A percentile compares a stretch with the other conserved stretches of the same genome.
Conservation (phyloP, 192 early-diverging fungal species). For the Coemansia sp. region DNA sequence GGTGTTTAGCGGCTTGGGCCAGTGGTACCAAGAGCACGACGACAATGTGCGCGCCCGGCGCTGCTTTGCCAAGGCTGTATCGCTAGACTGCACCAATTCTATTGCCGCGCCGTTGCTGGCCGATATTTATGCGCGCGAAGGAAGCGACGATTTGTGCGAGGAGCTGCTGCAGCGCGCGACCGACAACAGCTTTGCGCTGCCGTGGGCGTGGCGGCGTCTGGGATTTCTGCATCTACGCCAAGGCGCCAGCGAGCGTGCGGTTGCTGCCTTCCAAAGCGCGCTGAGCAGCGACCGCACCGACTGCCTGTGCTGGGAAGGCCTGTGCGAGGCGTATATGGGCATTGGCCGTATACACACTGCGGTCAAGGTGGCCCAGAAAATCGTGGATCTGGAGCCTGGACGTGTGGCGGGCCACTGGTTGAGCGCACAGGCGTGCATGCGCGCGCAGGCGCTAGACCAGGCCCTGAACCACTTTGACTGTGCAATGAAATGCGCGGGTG, state of each 20-base stretch:
- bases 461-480: slow-evolving; percentile 14
- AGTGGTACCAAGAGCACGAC: slow-evolving; percentile 71
- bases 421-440: slow-evolving; percentile 18
- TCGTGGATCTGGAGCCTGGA: slow-evolving; percentile 60
- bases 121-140: slow-evolving; percentile 57
- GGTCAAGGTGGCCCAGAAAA: slow-evolving; percentile 62
- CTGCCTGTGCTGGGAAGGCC: slow-evolving; percentile 69
- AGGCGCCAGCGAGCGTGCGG: slow-evolving; percentile 54
- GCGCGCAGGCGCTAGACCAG: slow-evolving; percentile 8
- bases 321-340: slow-evolving; percentile 69
- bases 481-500: slow-evolving; percentile 4
- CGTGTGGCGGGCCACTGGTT: slow-evolving; percentile 41
- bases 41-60: slow-evolving; percentile 68
- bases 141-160: slow-evolving; percentile 40
- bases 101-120: slow-evolving; percentile 64
- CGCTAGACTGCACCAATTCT: slow-evolving; percentile 61
- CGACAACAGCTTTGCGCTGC: slow-evolving; percentile 41
- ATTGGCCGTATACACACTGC: slow-evolving; percentile 55
- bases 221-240: slow-evolving; percentile 66
- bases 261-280: slow-evolving; percentile 72
- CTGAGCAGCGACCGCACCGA: slow-evolving; percentile 69
- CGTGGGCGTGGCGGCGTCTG: slow-evolving; percentile 77
- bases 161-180: slow-evolving; percentile 18
- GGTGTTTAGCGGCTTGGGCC: slow-evolving; percentile 76
- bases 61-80: slow-evolving; percentile 79